Base-by-base conservation (phyloP, 1,284 basidiomycete species). In the Rhodotorula mucilaginosa region DNA sequence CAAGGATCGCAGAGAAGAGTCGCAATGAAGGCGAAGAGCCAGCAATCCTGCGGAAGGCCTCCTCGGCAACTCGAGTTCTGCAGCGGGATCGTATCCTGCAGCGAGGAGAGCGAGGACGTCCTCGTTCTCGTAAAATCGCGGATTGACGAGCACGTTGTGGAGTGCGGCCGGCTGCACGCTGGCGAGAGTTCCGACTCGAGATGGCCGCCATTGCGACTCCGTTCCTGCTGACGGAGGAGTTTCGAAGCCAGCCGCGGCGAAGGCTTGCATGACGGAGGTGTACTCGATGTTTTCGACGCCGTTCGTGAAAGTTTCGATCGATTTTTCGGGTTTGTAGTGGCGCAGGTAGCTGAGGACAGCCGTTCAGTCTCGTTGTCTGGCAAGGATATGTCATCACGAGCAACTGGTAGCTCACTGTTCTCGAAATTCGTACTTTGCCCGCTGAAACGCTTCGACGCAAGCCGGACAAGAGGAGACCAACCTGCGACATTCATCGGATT, bases 1-100 rank as follows among this genome's bases (percentile, higher is more conserved):
- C 88, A 90, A 91, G 18, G 81, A 81, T 61, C 89, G 84, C 48
- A 90, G 81, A 5, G 81, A 79, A 15, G 79, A 73, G 15, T 83
- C 81, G 58, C 84, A 81, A 71, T 87, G 84, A 63, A 89, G 82
- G 34, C 88, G 80, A 29, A 92, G 83, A 18, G 88, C 79, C 65
- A 91, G 82, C 23, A 90, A 72, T 2, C 87, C 88, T 3, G 87
- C 83, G 29, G 88, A 54, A 0, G 69, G 34, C 3, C 23, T n/a
- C 23, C 39, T 48, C 26, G 73, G 67, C 21, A 72, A 54, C 26
- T 26, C 29, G 13, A 51, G 49, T 21, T 18, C 49, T 5, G 49
- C 49, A 23, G 18, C 29, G 57, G 49, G 1, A 74, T n/a, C 1
- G 68, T 23, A 8, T 70, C 34, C 26, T 62, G 68, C 0, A 72